These are phyloP conservation scores for Aspergillus amoenus DNA, from an alignment of 2,329 filamentous ascomycete species.

Conservation along the genomic window DNA sequence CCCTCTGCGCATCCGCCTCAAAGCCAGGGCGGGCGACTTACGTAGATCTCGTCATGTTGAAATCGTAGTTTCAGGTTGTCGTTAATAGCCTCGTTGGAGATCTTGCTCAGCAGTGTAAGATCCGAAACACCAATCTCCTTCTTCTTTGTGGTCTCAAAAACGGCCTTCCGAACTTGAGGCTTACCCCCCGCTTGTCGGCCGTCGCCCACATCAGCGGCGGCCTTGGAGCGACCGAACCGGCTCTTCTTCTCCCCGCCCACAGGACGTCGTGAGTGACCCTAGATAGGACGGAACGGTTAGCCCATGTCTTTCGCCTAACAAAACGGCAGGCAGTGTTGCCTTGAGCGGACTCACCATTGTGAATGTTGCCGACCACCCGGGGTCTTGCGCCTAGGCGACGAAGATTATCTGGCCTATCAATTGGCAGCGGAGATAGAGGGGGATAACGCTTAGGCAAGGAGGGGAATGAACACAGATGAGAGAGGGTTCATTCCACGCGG, in stretches of 20 bases:
- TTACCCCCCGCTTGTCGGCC: constrained; percentile 51
- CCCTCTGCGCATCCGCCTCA: constrained; percentile 17
- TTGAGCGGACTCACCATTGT: constrained; percentile 31
- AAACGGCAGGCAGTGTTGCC: neutral
- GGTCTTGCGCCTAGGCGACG: constrained; percentile 30
- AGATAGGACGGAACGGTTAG: constrained; percentile 21
- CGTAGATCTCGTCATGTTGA: constrained; percentile 94
- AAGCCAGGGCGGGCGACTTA: constrained; percentile 37
- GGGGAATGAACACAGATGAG: constrained; percentile 17
- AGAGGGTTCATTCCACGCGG: constrained; percentile 19
- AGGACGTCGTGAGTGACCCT: constrained; percentile 47
- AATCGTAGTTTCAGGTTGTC: constrained; percentile 98
- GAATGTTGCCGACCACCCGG: constrained; percentile 29
- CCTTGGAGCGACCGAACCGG: constrained; percentile 44
- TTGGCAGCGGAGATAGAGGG: constrained; percentile 11
- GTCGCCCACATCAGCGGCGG: constrained; percentile 42
- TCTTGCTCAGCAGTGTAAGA: constrained; percentile 95
- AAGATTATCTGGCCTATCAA: constrained; percentile 33
- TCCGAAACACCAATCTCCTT: constrained; percentile 99
- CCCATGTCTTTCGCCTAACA: neutral
- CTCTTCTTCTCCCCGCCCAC: constrained; percentile 44
- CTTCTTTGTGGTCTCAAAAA: constrained; percentile 95
- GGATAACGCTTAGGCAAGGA: constrained; percentile 12
- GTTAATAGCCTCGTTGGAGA: constrained; percentile 98
- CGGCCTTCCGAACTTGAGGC: constrained; percentile 86